Evolutionary conservation across 2,329 filamentous ascomycete genomes (phyloP), one percentile per base, ranked within the genome.

Genomic region (Penicillium capsulatum): DNA sequence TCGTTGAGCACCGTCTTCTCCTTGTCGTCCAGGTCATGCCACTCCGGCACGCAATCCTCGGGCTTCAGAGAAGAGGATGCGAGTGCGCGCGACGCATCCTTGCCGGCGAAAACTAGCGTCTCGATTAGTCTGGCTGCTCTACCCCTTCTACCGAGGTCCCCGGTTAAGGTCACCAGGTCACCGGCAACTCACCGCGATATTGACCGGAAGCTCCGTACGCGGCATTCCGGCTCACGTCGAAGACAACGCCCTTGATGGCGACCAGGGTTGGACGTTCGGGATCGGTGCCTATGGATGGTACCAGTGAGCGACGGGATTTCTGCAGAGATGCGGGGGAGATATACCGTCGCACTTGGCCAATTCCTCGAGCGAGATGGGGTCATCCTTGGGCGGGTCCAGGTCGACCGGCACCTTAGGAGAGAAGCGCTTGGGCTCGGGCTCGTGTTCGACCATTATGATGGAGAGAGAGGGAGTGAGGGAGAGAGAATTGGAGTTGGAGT

Each of bases 21-120:
- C 67, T 92, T 89, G 15, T 94, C 89, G 10, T 75, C 73, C 36
- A 98, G 72, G 57, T 89, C 85, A 42, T 83, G 74, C 85, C 87
- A 97, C 35, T 96, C 84, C 2, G 92, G 72, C 20, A 72, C 72
- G 50, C 87, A 91, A 53, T 97, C 90, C 57, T 92, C 87, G 4
- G 76, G 66, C 64, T 95, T 94, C 34, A 90, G 81, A 6, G 89
- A 95, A 1, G 88, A 92, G 64, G 82, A 83, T 8, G 81, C 92
- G 2, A 98, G 77, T 5, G 89, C 92, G 46, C 88, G 81, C n/a
- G 92, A 97, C 17, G 92, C 85, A 59, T 98, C 94, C 61, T 94
- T 94, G 46, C 92, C 92, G 2, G 88, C 86, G 61, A 98, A 98
- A 14, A 96, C 92, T 98, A 53, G 2, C 31, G 4, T 8, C 5